Conservation (phyloP, 305 asterid species). For the Fraxinus baroniana region DNA sequence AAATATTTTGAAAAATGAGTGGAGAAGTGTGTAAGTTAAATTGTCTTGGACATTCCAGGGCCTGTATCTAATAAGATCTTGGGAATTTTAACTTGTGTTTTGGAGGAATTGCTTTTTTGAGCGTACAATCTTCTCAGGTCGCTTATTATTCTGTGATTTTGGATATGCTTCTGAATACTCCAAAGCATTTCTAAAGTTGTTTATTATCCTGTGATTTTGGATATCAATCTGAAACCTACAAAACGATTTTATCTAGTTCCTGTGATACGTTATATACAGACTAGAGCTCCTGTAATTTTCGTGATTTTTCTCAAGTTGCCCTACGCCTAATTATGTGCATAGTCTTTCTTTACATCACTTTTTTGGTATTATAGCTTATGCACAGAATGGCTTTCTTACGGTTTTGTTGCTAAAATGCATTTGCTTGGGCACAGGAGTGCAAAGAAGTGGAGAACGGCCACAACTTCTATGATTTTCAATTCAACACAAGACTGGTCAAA, state of each 20-base stretch:
- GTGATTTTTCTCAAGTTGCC: not conserved
- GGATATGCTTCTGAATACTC: not conserved
- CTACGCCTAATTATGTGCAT: not conserved
- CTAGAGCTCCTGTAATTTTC: not conserved
- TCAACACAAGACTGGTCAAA: constrained; percentile 83
- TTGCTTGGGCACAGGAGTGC: constrained; percentile 54
- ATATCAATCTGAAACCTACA: not conserved
- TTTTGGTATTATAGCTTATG: not conserved
- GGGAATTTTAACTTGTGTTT: not conserved
- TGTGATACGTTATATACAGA: not conserved
- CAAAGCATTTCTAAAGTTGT: not conserved
- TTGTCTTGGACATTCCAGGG: not conserved
- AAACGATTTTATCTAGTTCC: not conserved
- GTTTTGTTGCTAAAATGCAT: constrained; percentile 13
- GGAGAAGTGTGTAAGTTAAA: not conserved
- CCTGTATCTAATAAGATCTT: not conserved
- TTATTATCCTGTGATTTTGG: not conserved
- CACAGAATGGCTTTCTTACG: not conserved
- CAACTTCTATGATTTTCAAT: constrained; percentile 71
- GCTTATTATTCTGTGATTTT: not conserved
- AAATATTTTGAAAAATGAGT: not conserved
- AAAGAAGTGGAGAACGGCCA: constrained; percentile 70
- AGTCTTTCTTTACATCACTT: not conserved
- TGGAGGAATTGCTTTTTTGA: not conserved
- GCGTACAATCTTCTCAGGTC: not conserved